These are phyloP conservation scores for Amanita subjunquillea DNA, from an alignment of 768 basidiomycete species.

Conservation along the genomic window DNA sequence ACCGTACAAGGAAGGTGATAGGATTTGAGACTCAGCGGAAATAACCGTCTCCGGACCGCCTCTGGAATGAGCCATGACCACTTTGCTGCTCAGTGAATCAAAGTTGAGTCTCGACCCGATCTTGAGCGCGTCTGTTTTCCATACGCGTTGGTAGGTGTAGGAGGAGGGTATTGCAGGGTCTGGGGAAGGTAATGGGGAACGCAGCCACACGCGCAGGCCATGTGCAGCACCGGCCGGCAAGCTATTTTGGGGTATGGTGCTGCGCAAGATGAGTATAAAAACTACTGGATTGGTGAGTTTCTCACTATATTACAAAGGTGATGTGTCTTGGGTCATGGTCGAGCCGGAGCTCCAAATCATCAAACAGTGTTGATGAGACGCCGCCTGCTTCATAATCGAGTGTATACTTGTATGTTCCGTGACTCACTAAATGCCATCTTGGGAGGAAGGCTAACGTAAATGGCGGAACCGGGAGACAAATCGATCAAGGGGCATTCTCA, in stretches of 20 bases:
- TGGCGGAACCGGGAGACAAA: neutral
- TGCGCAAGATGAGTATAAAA: conserved; percentile 12
- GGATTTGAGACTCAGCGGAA: neutral
- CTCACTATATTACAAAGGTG: conserved; percentile 55
- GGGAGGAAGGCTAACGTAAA: neutral
- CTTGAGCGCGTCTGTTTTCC: conserved; percentile 55
- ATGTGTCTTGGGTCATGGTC: conserved; percentile 44
- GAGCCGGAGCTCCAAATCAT: conserved; percentile 39
- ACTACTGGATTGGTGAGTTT: neutral
- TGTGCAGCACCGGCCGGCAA: conserved; percentile 48
- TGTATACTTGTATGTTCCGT: conserved; percentile 40
- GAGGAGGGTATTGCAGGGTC: conserved; percentile 25
- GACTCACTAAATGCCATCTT: conserved; percentile 41
- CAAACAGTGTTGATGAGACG: conserved; percentile 43
- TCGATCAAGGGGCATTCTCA: conserved; percentile 13
- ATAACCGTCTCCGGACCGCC: conserved; percentile 29
- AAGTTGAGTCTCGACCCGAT: conserved; percentile 50
- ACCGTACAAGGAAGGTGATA: neutral
- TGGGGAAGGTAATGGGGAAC: conserved; percentile 27
- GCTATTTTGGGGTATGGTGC: conserved; percentile 45
- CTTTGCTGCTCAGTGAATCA: conserved; percentile 32
- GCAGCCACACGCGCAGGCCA: conserved; percentile 55
- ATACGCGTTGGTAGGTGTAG: conserved; percentile 54
- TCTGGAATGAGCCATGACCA: conserved; percentile 38
- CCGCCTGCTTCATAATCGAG: conserved; percentile 60